Conservation (phyloP, 805 yeast genomes). For the Barnettozyma sp. region DNA sequence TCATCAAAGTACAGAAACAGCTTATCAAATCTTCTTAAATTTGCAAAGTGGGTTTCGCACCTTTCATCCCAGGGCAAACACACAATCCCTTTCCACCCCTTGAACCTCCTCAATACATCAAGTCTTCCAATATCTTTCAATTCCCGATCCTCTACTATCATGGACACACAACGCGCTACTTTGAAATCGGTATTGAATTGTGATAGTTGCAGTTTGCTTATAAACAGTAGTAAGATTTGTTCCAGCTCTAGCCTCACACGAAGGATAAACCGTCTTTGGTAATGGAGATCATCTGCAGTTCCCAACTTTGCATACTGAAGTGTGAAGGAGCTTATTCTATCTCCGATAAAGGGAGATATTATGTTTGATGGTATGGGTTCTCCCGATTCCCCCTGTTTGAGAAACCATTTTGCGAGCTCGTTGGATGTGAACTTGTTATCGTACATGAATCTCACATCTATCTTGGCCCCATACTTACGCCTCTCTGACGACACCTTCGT, state of each 20-base stretch:
- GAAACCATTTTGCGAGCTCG: background rate
- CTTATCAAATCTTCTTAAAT: conserved; percentile 6
- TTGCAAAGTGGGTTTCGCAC: conserved; percentile 5
- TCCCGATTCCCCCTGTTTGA: background rate
- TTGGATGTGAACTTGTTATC: conserved; percentile 4
- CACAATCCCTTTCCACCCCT: conserved; percentile 8
- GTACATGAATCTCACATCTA: conserved; percentile 2
- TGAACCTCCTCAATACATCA: conserved; percentile 5
- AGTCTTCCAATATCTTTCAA: conserved; percentile 1
- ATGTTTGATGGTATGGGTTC: conserved; percentile 5
- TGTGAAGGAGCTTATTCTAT: conserved; percentile 6
- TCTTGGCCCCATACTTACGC: too few species aligned
- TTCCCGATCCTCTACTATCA: conserved; percentile 7
- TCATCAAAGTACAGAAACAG: conserved; percentile 9
- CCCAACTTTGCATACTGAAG: conserved; percentile 11
- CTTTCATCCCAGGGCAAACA: conserved; percentile 10
- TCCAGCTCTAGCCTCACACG: conserved; percentile 12
- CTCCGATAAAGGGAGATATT: conserved; percentile 8
- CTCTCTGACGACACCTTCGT: too few species aligned
- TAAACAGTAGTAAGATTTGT: conserved; percentile 7
- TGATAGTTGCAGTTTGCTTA: conserved; percentile 2
- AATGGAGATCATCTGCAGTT: conserved; percentile 5
- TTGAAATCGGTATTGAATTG: conserved; percentile 7
- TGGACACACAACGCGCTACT: conserved; percentile 7
- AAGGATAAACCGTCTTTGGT: conserved; percentile 1